These are phyloP conservation scores for Plectosphaerella sp. DNA, from an alignment of 2,329 filamentous ascomycete species.

Conservation along the genomic window DNA sequence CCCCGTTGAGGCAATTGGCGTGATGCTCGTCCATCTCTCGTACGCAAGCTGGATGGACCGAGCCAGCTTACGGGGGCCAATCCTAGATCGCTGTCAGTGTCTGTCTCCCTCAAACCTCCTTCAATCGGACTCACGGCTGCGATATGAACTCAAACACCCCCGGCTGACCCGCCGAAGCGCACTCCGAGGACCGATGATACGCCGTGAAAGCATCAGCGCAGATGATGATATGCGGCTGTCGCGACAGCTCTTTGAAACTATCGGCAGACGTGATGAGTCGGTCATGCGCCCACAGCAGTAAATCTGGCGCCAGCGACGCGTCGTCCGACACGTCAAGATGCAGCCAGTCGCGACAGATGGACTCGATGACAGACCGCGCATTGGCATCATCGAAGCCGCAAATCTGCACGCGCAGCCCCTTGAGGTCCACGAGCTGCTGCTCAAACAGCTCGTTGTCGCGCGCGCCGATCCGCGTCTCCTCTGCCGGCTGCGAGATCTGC, in stretches of 20 bases:
- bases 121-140: slow-evolving; percentile 22
- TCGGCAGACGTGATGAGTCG: background rate
- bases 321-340: slow-evolving; percentile 18
- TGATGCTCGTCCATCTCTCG: background rate
- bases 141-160: slow-evolving; percentile 28
- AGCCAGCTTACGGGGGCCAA: slow-evolving; percentile 29
- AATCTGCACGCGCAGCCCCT: slow-evolving; percentile 21
- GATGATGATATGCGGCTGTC: slow-evolving; percentile 21
- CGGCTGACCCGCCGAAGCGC: slow-evolving; percentile 11
- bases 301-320: slow-evolving; percentile 13
- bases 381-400: slow-evolving; percentile 11
- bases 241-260: background rate
- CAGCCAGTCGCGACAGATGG: slow-evolving; percentile 26
- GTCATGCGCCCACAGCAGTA: slow-evolving; percentile 16
- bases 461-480: background rate
- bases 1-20: background rate
- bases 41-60: slow-evolving; percentile 16
- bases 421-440: slow-evolving; percentile 18
- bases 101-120: background rate
- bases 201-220: slow-evolving; percentile 22
- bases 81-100: slow-evolving; percentile 8
- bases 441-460: slow-evolving; percentile 20
- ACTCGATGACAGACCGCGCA: slow-evolving; percentile 11
- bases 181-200: slow-evolving; percentile 12
- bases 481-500: slow-evolving; percentile 1